Percentiles rank a stretch among this genome's conserved stretches.
phyloP scores from a whole-genome alignment of 75 land plant species.

The Azolla pinnata region DNA sequence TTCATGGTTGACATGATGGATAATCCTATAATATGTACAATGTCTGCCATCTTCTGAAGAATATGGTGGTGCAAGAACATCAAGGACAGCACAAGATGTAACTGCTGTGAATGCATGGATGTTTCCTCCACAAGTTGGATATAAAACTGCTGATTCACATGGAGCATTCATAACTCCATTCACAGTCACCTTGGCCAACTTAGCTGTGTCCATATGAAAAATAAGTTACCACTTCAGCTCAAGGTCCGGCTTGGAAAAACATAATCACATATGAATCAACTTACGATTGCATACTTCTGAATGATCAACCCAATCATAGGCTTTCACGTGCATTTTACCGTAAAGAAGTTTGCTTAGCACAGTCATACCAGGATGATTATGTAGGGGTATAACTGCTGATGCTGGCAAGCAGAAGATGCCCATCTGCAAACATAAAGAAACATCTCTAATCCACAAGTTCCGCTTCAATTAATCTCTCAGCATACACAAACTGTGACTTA shows the following conservation, averaged over 20 bases:
- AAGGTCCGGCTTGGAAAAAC: background rate
- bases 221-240: background rate
- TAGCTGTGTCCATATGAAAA: conserved; percentile 15
- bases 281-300: background rate
- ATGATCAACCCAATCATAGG: conserved; percentile 76
- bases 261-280: background rate
- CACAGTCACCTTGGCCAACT: conserved; percentile 55
- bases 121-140: conserved; percentile 74
- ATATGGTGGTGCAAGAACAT: conserved; percentile 85
- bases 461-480: background rate
- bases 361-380: conserved; percentile 94
- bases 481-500: conserved; percentile 21
- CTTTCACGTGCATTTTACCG: conserved; percentile 85
- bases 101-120: conserved; percentile 78
- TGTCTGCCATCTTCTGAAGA: conserved; percentile 61
- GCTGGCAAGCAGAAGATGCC: conserved; percentile 89
- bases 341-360: conserved; percentile 88
- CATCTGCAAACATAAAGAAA: conserved; percentile 44
- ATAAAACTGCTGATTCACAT: conserved; percentile 59
- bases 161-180: conserved; percentile 50
- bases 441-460: background rate
- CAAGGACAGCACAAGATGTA: conserved; percentile 80
- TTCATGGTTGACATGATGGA: background rate
- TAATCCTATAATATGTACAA: conserved; percentile 52
- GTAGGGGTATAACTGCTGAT: conserved; percentile 74